A percentile compares a stretch with the other conserved stretches of the same genome.
Conservation (phyloP, 768 basidiomycete species). For the Psilocybe cubensis region DNA sequence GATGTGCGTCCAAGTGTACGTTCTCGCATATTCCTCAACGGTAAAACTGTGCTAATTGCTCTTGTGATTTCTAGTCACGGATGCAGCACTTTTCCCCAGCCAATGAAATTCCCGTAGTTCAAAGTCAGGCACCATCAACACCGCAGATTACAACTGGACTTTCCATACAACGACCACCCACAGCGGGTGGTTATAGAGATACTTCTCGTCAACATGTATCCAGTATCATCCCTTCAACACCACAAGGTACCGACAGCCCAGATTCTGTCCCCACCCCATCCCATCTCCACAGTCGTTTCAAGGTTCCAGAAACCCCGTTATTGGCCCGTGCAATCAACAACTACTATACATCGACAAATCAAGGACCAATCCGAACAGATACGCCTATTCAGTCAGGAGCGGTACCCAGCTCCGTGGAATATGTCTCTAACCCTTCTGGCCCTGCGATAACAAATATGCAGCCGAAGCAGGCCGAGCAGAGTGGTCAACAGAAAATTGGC, state of each 20-base stretch:
- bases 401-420: background rate
- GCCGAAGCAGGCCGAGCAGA: background rate
- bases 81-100: background rate
- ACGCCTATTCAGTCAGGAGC: background rate
- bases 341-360: background rate
- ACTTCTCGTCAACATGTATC: background rate
- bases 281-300: background rate
- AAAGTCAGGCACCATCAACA: background rate
- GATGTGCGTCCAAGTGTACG: slow-evolving; percentile 1
- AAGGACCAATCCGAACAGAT: background rate
- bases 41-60: background rate
- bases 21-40: background rate
- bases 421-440: background rate
- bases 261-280: background rate
- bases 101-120: background rate
- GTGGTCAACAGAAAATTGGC: slow-evolving; percentile 6
- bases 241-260: background rate
- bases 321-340: background rate
- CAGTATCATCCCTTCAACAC: background rate
- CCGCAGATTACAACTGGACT: background rate
- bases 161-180: slow-evolving; percentile 7
- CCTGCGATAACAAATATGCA: background rate
- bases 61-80: slow-evolving; percentile 3
- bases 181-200: slow-evolving; percentile 1
- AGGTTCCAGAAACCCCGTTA: background rate